phyloP scores from a whole-genome alignment of 345 rosid genomes.

The Acer yangbiense region DNA sequence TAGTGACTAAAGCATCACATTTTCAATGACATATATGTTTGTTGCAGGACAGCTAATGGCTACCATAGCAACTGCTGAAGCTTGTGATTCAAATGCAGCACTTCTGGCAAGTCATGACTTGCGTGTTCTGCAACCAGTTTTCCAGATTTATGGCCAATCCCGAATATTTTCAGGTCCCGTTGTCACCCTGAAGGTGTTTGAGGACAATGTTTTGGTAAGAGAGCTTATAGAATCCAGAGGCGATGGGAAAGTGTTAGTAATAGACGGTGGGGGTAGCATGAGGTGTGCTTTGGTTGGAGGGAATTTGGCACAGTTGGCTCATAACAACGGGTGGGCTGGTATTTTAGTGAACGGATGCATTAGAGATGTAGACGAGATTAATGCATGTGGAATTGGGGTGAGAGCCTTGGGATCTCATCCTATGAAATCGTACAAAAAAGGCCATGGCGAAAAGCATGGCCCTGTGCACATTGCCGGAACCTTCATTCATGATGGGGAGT shows the following conservation, averaged over 20 bases:
- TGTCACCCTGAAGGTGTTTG: conserved; percentile 77
- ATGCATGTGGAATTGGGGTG: conserved; percentile 71
- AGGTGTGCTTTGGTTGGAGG: conserved; percentile 87
- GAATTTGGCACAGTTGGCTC: conserved; percentile 71
- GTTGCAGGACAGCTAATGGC: conserved; percentile 46
- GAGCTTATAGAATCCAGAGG: conserved; percentile 74
- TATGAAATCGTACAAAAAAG: conserved; percentile 71
- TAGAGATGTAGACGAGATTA: conserved; percentile 84
- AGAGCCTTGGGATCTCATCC: conserved; percentile 86
- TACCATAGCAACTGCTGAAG: conserved; percentile 75
- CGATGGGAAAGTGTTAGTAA: conserved; percentile 76
- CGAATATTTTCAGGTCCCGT: conserved; percentile 71
- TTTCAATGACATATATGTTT: background rate
- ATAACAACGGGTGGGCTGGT: conserved; percentile 86
- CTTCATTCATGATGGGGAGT: conserved; percentile 67
- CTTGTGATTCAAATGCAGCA: conserved; percentile 71
- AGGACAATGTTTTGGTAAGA: conserved; percentile 82
- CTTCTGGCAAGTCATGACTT: conserved; percentile 63
- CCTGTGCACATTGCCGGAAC: conserved; percentile 62
- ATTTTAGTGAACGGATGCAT: conserved; percentile 79
- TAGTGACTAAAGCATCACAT: background rate
- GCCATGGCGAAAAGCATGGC: conserved; percentile 73
- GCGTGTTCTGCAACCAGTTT: conserved; percentile 66
- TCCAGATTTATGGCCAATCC: conserved; percentile 74
- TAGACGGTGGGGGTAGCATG: conserved; percentile 90